phyloP scores from a whole-genome alignment of 306 rosid species.

The Abrus precatorius region DNA sequence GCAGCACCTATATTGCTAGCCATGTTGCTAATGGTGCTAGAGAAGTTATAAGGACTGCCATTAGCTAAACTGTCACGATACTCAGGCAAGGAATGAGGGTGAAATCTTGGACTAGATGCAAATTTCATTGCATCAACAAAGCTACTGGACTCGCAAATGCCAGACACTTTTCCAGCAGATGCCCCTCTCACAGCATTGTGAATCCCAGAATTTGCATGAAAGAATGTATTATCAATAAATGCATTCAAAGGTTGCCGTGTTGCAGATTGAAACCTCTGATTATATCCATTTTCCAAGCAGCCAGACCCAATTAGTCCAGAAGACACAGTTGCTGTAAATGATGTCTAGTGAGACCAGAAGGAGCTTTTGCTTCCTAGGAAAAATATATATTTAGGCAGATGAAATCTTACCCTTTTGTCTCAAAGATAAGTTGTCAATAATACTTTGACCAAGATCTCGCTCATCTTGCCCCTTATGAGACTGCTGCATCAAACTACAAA shows the following conservation, averaged over 20 bases:
- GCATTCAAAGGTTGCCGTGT: conserved; percentile 52
- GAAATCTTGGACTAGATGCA: conserved; percentile 61
- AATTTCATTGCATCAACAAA: conserved; percentile 58
- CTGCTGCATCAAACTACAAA: conserved; percentile 65
- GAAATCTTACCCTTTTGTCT: conserved; percentile 57
- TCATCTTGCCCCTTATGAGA: conserved; percentile 64
- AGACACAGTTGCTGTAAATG: conserved; percentile 51
- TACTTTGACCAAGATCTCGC: conserved; percentile 57
- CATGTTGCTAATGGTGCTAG: conserved; percentile 51
- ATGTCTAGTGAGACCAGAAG: conserved; percentile 40
- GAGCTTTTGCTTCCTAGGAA: conserved; percentile 25
- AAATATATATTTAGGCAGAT: conserved; percentile 33
- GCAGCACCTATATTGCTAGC: conserved; percentile 55
- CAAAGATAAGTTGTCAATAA: conserved; percentile 55
- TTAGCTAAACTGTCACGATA: conserved; percentile 62
- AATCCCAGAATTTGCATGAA: conserved; percentile 59
- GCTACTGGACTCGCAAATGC: conserved; percentile 52
- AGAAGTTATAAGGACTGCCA: conserved; percentile 57
- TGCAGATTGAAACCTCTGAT: conserved; percentile 63
- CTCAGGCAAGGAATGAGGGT: conserved; percentile 77
- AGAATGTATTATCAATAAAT: conserved; percentile 59
- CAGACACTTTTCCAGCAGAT: conserved; percentile 54
- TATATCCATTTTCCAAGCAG: conserved; percentile 57
- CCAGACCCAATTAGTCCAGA: conserved; percentile 60
- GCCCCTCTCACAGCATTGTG: conserved; percentile 57